phyloP scores from a whole-genome alignment of 345 rosid species.

The Murraya paniculata region DNA sequence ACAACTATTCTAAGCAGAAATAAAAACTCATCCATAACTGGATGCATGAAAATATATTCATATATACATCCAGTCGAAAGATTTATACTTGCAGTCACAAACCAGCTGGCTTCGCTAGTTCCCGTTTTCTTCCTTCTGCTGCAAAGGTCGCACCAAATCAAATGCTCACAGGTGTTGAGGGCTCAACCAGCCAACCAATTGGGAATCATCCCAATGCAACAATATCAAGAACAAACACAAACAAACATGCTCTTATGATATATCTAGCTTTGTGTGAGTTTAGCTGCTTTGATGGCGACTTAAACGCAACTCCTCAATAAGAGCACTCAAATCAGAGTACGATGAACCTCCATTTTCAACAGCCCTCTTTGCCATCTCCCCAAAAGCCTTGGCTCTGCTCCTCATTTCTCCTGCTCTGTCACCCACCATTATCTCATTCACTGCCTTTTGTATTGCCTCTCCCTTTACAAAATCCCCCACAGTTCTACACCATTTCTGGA shows the following conservation, averaged over 20 bases:
- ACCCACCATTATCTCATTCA: conserved; percentile 32
- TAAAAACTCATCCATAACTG: too few relatives aligned
- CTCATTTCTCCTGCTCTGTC: conserved; percentile 43
- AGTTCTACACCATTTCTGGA: conserved; percentile 21
- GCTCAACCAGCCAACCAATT: too few relatives aligned
- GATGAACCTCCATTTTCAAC: conserved; percentile 53
- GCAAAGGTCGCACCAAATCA: too few relatives aligned
- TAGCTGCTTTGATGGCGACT: not conserved
- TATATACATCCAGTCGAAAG: too few relatives aligned
- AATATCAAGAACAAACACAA: too few relatives aligned
- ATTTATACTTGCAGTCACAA: too few relatives aligned
- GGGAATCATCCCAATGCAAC: too few relatives aligned
- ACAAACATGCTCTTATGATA: not conserved
- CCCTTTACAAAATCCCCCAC: conserved; percentile 16
- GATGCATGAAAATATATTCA: too few relatives aligned
- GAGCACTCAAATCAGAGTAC: conserved; percentile 22
- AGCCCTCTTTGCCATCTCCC: conserved; percentile 35
- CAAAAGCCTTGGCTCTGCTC: conserved; percentile 14
- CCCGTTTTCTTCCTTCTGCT: too few relatives aligned
- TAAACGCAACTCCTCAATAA: conserved; percentile 33
- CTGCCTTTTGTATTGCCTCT: conserved; percentile 27
- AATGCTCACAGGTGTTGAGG: too few relatives aligned
- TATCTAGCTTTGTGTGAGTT: not conserved
- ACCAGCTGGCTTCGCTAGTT: too few relatives aligned
- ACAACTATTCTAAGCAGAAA: too few relatives aligned